phyloP scores from a whole-genome alignment of 2,329 filamentous ascomycete species.

The Diaporthe helianthi region DNA sequence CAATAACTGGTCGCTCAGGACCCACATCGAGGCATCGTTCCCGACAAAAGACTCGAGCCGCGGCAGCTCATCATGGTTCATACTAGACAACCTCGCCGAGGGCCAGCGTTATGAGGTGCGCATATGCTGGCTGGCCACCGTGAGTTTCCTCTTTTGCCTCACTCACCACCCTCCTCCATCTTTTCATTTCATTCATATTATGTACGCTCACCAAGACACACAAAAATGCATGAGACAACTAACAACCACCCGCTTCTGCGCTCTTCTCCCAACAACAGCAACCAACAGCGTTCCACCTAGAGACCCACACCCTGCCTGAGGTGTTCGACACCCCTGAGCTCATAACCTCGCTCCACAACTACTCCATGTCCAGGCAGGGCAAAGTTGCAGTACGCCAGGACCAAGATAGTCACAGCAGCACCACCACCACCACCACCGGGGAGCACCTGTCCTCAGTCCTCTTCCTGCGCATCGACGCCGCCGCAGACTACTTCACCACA shows the following conservation, averaged over 20 bases:
- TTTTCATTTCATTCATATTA: background rate
- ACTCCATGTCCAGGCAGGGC: conserved; percentile 59
- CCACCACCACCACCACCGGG: background rate
- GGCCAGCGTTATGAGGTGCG: conserved; percentile 87
- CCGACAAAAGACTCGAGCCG: conserved; percentile 58
- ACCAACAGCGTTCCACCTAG: conserved; percentile 80
- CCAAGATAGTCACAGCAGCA: background rate
- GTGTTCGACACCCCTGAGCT: conserved; percentile 70
- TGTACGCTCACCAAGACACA: background rate
- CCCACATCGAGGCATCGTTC: conserved; percentile 72
- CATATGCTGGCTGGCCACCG: conserved; percentile 91
- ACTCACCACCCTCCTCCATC: background rate
- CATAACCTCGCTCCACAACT: conserved; percentile 68
- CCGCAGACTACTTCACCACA: conserved; percentile 85
- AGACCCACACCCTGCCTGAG: conserved; percentile 65
- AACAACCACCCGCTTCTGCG: background rate
- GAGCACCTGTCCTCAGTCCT: conserved; percentile 59
- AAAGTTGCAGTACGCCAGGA: too few species aligned
- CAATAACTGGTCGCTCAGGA: conserved; percentile 61
- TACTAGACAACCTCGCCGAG: conserved; percentile 73
- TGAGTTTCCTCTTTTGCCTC: conserved; percentile 56
- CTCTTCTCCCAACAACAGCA: conserved; percentile 62
- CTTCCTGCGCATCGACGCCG: conserved; percentile 76
- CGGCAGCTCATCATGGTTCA: conserved; percentile 77
- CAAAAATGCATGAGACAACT: background rate